A percentile compares a stretch with the other conserved stretches of the same genome.
phyloP scores from a whole-genome alignment of 108 stramenopile species.

The Skeletonema tropicum region DNA sequence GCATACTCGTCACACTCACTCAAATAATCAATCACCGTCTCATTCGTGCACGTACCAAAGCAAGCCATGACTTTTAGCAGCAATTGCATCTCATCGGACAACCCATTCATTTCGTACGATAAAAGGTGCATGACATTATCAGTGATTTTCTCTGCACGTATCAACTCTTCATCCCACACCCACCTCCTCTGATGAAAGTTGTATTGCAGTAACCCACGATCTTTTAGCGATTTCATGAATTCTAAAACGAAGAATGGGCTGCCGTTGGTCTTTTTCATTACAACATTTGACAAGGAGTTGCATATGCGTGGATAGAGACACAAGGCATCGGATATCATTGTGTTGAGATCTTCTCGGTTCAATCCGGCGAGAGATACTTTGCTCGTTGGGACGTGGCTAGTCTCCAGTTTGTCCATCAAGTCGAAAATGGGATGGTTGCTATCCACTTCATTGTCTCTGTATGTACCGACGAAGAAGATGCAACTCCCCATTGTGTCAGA shows the following conservation, averaged over 20 bases:
- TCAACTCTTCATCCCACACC: slow-evolving; percentile 54
- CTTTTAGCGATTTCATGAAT: slow-evolving; percentile 28
- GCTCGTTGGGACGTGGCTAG: background rate
- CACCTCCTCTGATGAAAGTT: slow-evolving; percentile 38
- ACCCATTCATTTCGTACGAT: slow-evolving; percentile 6
- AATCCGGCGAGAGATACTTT: slow-evolving; percentile 15
- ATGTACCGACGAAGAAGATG: slow-evolving; percentile 44
- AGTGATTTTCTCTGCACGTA: slow-evolving; percentile 13
- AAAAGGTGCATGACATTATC: background rate
- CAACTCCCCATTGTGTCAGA: slow-evolving; percentile 3
- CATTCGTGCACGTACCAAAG: slow-evolving; percentile 9
- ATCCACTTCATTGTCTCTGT: slow-evolving; percentile 39
- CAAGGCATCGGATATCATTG: slow-evolving; percentile 28
- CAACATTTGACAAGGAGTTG: slow-evolving; percentile 32
- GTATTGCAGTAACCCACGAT: slow-evolving; percentile 34
- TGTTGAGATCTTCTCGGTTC: background rate
- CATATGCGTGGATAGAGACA: slow-evolving; percentile 9
- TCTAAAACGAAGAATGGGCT: slow-evolving; percentile 47
- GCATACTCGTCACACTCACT: background rate
- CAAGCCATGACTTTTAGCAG: slow-evolving; percentile 23
- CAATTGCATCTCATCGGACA: background rate
- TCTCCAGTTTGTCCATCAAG: slow-evolving; percentile 16
- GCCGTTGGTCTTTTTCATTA: slow-evolving; percentile 56
- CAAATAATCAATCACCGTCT: background rate
- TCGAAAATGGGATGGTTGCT: slow-evolving; percentile 26